phyloP scores from a whole-genome alignment of 2,329 filamentous ascomycete genomes.

The Pyrenophora tritici-repentis region DNA sequence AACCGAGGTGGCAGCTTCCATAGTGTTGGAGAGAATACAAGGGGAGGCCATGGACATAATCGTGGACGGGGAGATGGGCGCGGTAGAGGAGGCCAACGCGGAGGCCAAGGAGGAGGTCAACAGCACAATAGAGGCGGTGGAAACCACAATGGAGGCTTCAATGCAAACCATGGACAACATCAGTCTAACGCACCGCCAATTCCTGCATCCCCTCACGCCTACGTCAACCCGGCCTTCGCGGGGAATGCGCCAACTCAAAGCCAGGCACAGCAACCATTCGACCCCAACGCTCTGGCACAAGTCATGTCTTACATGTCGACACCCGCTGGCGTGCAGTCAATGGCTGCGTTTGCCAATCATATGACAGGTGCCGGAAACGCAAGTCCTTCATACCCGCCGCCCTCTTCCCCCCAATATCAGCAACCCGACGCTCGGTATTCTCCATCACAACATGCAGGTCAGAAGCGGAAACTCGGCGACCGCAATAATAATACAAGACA shows the following conservation, averaged over 20 bases:
- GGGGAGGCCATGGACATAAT: conserved; percentile 26
- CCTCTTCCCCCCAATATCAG: conserved; percentile 6
- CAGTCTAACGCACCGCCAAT: conserved; percentile 9
- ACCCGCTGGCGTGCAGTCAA: conserved; percentile 35
- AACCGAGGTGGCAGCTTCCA: conserved; percentile 26
- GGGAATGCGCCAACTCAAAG: conserved; percentile 12
- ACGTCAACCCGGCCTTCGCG: conserved; percentile 23
- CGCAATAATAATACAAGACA: conserved; percentile 17
- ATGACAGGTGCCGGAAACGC: conserved; percentile 16
- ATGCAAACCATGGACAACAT: conserved; percentile 9
- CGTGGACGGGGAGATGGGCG: conserved; percentile 21
- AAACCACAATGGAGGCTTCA: conserved; percentile 8
- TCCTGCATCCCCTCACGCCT: conserved; percentile 1
- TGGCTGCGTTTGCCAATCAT: conserved; percentile 33
- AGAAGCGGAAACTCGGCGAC: conserved; percentile 38
- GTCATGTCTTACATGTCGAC: conserved; percentile 40
- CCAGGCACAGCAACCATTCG: conserved; percentile 19
- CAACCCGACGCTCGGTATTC: conserved; percentile 19
- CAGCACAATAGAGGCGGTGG: conserved; percentile 23
- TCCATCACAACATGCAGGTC: conserved; percentile 27
- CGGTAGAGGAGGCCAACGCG: conserved; percentile 11
- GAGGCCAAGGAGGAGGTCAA: conserved; percentile 27
- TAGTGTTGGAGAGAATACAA: conserved; percentile 9
- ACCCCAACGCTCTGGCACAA: conserved; percentile 33
- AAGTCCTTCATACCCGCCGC: conserved; percentile 5